Base-by-base conservation (phyloP, 2,329 filamentous ascomycete species). In the Exophiala aquamarina region DNA sequence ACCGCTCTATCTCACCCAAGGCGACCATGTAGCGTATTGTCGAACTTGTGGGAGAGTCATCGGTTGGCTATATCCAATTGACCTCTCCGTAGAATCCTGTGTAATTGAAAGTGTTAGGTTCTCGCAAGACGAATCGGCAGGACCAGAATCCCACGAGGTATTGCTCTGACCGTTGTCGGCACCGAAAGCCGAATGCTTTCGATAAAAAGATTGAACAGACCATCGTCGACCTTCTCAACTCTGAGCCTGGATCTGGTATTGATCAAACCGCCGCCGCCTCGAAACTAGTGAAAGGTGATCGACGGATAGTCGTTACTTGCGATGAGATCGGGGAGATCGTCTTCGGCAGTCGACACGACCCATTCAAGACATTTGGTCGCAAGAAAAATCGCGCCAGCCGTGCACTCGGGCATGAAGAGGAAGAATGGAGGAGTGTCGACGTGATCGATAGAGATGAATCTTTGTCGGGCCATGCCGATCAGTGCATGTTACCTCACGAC, bases 81-180 rank as follows among this genome's bases (percentile, higher is more conserved):
- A 15, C 19, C 26, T 34, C n/a, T 23, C 26, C 28, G 7, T n/a
- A n/a, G n/a, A n/a, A n/a, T n/a, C n/a, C n/a, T n/a, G n/a, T n/a
- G n/a, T n/a, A n/a, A n/a, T n/a, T n/a, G n/a, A n/a, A n/a, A n/a
- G 8, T 6, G n/a, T 14, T 81, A 50, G 51, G 43, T 21, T 48
- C 40, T 28, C 51, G 51, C 31, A 71, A 74, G 54, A 61, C 63
- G 59, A 36, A 56, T 63, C 33, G 63, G 11, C 23, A 26, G 58
- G 14, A 57, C 62, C 1, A 54, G 57, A 4, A 66, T 59, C 26
- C 56, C 55, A 62, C 72, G 23, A 81, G 79, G 52, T 83, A 81
- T 66, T 83, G 80, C 64, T 83, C 79, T 0, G 66, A 72, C 36
- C 66, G 74, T 29, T 83, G 79, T 54, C 69, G 77, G 15, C 69